Conservation (phyloP, 371 early-diverging fungal species). For the Phascolomyces articulosus region DNA sequence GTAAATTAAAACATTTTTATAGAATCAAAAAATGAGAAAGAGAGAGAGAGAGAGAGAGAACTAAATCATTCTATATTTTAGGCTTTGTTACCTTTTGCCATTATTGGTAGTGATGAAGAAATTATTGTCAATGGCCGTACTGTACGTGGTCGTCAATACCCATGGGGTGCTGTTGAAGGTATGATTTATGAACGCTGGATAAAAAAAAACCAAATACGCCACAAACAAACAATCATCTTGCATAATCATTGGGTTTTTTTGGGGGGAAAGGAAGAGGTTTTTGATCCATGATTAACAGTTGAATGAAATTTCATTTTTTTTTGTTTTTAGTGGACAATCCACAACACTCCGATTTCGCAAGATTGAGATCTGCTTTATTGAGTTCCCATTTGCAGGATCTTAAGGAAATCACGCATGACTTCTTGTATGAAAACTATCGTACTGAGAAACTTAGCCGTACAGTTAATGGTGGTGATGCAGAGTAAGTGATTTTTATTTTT, state of each 20-base stretch:
- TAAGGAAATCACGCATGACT: conserved; percentile 84
- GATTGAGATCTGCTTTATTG: conserved; percentile 89
- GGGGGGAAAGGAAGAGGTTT: too few species aligned
- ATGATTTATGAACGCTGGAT: background rate
- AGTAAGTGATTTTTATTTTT: conserved; percentile 42
- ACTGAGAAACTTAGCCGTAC: conserved; percentile 87
- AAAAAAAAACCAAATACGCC: background rate
- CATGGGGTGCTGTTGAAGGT: conserved; percentile 99
- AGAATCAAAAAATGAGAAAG: too few species aligned
- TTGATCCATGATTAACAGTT: too few species aligned
- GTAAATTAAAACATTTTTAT: conserved; percentile 21
- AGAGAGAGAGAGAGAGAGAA: too few species aligned
- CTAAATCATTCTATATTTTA: conserved; percentile 21
- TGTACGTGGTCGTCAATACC: conserved; percentile 96
- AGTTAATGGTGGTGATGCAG: conserved; percentile 55
- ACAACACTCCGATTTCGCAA: conserved; percentile 96
- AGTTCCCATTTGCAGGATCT: conserved; percentile 94
- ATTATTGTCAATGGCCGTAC: conserved; percentile 73
- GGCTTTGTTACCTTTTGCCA: conserved; percentile 93
- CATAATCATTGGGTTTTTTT: too few species aligned
- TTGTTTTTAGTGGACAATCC: conserved; percentile 69
- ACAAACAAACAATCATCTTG: too few species aligned
- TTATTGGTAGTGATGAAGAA: conserved; percentile 96
- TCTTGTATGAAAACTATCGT: conserved; percentile 91
- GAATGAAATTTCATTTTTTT: background rate